phyloP scores from a whole-genome alignment of 2,329 filamentous ascomycete genomes.

The Echinosphaeria canescens region DNA sequence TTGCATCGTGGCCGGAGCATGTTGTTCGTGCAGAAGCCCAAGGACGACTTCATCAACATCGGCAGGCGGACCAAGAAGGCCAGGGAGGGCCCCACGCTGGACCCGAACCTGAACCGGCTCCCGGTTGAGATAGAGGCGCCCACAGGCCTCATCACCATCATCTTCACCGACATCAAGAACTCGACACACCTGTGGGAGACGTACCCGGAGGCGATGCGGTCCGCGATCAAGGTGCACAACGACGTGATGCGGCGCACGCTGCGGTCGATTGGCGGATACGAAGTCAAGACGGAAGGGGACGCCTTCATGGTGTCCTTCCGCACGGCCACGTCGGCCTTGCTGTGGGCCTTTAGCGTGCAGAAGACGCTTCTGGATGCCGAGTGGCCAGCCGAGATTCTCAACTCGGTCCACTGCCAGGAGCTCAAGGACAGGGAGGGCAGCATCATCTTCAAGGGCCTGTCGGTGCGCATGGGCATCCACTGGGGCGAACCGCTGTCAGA shows the following conservation, averaged over 20 bases:
- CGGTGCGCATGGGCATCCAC: slow-evolving; percentile 94
- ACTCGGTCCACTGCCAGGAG: slow-evolving; percentile 66
- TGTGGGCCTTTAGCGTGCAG: slow-evolving; percentile 96
- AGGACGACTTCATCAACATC: slow-evolving; percentile 39
- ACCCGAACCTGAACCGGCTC: slow-evolving; percentile 71
- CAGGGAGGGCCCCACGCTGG: slow-evolving; percentile 44
- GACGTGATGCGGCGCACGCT: slow-evolving; percentile 89
- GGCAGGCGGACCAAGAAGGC: slow-evolving; percentile 42
- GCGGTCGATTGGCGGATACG: slow-evolving; percentile 84
- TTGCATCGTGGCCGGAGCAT: slow-evolving; percentile 61
- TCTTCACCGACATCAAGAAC: slow-evolving; percentile 98
- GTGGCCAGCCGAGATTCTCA: slow-evolving; percentile 87
- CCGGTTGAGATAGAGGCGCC: slow-evolving; percentile 84
- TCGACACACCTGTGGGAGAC: slow-evolving; percentile 94
- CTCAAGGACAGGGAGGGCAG: slow-evolving; percentile 67
- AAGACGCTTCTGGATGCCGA: slow-evolving; percentile 66
- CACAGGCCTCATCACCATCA: slow-evolving; percentile 74
- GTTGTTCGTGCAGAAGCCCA: slow-evolving; percentile 54
- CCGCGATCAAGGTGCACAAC: slow-evolving; percentile 93
- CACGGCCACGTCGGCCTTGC: slow-evolving; percentile 77
- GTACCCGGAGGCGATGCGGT: slow-evolving; percentile 85
- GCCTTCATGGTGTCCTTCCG: slow-evolving; percentile 99
- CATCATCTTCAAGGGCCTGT: slow-evolving; percentile 82
- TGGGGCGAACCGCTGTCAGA: slow-evolving; percentile 92
- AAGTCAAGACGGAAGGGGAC: slow-evolving; percentile 98